Evolutionary conservation across 2,329 filamentous ascomycete species (phyloP), one percentile per base, ranked within the genome.

Genomic region (Ophiobolus disseminans): DNA sequence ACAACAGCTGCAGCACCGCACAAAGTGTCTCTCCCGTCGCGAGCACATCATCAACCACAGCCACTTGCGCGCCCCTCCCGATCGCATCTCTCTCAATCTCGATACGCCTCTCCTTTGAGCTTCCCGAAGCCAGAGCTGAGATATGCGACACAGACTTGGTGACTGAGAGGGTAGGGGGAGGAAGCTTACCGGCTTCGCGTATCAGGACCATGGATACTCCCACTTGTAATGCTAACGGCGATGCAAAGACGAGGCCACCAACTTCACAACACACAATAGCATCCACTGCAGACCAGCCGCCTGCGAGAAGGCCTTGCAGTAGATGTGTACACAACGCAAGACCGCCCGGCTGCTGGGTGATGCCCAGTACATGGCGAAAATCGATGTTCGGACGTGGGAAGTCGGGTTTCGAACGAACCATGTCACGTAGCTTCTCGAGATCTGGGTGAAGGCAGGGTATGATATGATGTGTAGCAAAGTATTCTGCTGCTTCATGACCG

Each of bases 31-130:
- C 56, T 1, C 82, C 83, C 0, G 79, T 81, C 5, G 83, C 75
- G 46, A 86, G 76, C 21, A 85, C 82, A 65, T 86, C 83, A 49
- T 86, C 83, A 4, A 86, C 75, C 0, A 86, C 75, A n/a, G 86
- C 72, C 9, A 86, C 78, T 3, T 71, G 73, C 3, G 65, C 69
- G 1, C 69, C 75, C 26, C 20, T 60, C 0, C 70, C 57, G 14
- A 86, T 23, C 28, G 68, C 66, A 69, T 77, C 69, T 14, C 58
- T 59, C 13, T 73, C 72, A 63, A 86, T 82, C 68, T 84, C 82
- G 5, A 86, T 76, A 23, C 50, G 62, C 28, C 74, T 72, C 45
- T 70, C 66, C 40, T 32, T 14, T 7, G 45, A 38, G 11, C 58
- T 38, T 1, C 56, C 47, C 1, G 64, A 54, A 39, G 43, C 44